Percentiles rank a stretch among this genome's conserved stretches.
Evolutionary conservation across 1,284 basidiomycete species (phyloP).

Genomic region (Ganoderma boninense): DNA sequence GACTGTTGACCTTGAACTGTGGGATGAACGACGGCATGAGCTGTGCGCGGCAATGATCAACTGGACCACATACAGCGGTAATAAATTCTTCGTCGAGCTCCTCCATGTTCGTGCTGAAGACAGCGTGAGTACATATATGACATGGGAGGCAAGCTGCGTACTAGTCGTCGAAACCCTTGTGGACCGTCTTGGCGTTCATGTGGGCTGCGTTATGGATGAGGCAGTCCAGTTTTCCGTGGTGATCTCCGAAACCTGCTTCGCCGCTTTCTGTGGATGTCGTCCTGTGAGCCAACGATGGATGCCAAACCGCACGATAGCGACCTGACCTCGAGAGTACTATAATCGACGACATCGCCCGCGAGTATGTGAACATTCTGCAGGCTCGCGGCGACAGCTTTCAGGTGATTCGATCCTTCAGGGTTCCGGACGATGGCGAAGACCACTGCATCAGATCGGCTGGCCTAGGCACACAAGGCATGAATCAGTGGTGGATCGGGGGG

Average conservation of each 20-base stretch:
- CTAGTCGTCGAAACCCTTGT: conserved; percentile 20
- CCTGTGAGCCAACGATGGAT: neutral
- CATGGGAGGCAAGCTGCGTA: neutral
- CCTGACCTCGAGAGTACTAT: conserved; percentile 33
- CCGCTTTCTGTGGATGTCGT: conserved; percentile 4
- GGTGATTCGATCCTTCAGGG: conserved; percentile 26
- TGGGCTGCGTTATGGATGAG: conserved; percentile 23
- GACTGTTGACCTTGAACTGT: conserved; percentile 47
- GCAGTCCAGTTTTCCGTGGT: conserved; percentile 18
- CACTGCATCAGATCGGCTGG: neutral
- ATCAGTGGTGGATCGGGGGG: neutral
- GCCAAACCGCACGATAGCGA: neutral
- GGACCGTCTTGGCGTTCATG: neutral
- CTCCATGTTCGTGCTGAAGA: conserved; percentile 15
- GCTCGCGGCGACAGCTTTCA: conserved; percentile 28
- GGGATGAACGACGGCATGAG: neutral
- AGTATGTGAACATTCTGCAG: conserved; percentile 38
- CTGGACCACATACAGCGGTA: neutral
- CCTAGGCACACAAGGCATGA: neutral
- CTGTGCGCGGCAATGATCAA: no score
- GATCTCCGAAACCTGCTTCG: conserved; percentile 4
- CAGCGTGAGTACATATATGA: neutral
- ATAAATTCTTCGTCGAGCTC: conserved; percentile 36
- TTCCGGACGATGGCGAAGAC: conserved; percentile 37
- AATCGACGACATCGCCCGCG: conserved; percentile 36